Evolutionary conservation across 2,329 filamentous ascomycete genomes (phyloP), one percentile per base, ranked within the genome.

Genomic region (Penicillium sp.): DNA sequence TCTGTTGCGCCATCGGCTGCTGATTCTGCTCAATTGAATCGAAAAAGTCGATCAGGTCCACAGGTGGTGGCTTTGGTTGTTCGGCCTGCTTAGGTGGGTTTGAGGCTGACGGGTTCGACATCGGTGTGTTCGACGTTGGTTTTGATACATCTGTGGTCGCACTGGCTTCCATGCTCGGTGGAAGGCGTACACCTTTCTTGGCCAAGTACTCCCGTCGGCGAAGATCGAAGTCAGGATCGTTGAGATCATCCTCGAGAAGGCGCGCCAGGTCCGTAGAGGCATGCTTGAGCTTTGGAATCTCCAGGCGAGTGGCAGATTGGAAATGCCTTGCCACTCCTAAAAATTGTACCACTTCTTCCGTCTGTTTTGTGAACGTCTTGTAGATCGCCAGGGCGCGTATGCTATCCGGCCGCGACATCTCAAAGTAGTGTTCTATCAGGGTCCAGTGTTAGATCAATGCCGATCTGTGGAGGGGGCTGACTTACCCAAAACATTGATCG

Each of bases 241-340:
- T 84, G 40, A 98, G 75, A 64, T 98, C 97, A 59, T 98, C 93
- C 67, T 97, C 89, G 24, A 98, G 77, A 49, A 95, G 88, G 24
- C 84, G 84, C 15, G 88, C 87, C 45, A 98, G 72, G 64, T 93
- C 95, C 1, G 94, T 90, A 1, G 93, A 94, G 6, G 93, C 93
- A 67, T 98, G 93, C 73, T 96, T 97, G 58, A 98, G 78, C 73
- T 95, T 96, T 9, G 93, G 93, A 7, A 98, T 94, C 64, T 96
- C 88, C 34, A 98, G 80, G 53, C 91, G 79, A 5, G 93, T 98
- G 56, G 90, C 88, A 64, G 90, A 85, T 70, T 97, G 89, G 65
- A 91, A 93, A 65, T 93, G 85, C 54, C 91, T 82, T 39, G 93
- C 93, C 38, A 91, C 78, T 59, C 84, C 84, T 40, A 98, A 79